Percentiles rank a stretch among this genome's conserved stretches.
phyloP scores from a whole-genome alignment of 2,329 filamentous ascomycete genomes.

The Alternaria metachromatica region DNA sequence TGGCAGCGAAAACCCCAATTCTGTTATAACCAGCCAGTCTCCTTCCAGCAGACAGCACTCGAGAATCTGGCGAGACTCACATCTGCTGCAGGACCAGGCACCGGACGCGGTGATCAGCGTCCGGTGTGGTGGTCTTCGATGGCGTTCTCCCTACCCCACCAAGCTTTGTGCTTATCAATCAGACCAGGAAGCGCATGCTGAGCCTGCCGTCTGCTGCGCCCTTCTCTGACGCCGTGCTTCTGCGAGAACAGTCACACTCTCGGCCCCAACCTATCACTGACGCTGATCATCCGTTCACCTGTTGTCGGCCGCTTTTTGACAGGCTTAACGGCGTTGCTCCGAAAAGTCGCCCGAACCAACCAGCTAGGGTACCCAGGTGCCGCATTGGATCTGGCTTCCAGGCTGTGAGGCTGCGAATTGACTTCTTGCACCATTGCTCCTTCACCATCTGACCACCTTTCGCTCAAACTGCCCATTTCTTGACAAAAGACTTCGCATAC shows the following conservation, averaged over 20 bases:
- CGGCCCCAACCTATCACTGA: conserved; percentile 19
- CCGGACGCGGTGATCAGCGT: conserved; percentile 16
- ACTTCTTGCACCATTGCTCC: conserved; percentile 11
- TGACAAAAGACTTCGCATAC: not conserved
- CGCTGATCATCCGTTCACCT: conserved; percentile 9
- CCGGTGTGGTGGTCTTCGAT: conserved; percentile 17
- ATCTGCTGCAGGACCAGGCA: conserved; percentile 23
- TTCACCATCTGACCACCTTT: conserved; percentile 19
- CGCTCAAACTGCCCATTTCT: not conserved
- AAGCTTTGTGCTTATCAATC: conserved; percentile 28
- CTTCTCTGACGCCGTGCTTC: conserved; percentile 11
- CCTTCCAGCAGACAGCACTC: not conserved
- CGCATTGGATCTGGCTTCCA: conserved; percentile 11
- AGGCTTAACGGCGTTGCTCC: conserved; percentile 20
- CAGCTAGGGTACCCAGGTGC: conserved; percentile 15
- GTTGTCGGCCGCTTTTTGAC: conserved; percentile 20
- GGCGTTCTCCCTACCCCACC: conserved; percentile 31
- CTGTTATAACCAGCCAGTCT: not conserved
- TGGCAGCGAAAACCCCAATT: not conserved
- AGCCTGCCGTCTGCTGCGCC: conserved; percentile 20
- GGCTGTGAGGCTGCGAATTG: conserved; percentile 16
- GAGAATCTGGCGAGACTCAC: not conserved
- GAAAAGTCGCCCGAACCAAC: conserved; percentile 24
- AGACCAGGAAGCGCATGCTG: conserved; percentile 11
- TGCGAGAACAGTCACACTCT: conserved; percentile 13